Evolutionary conservation across 2,329 filamentous ascomycete species (phyloP).

Genomic region (Trichophyton rubrum): DNA sequence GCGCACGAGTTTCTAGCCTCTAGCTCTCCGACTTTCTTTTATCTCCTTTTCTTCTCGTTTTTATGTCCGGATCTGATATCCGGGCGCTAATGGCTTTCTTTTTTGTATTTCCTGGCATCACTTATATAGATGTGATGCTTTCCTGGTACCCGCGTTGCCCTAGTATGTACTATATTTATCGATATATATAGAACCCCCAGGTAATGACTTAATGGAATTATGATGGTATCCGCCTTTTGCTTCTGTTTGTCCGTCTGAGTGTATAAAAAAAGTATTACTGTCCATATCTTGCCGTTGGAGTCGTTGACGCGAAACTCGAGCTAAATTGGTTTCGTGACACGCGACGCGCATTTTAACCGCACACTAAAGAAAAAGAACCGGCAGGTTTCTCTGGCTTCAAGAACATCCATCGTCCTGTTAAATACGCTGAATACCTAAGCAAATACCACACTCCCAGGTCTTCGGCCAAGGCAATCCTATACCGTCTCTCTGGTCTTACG

Average conservation of each 20-base stretch:
- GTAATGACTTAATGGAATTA: background rate
- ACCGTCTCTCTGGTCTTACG: background rate
- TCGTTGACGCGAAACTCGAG: background rate
- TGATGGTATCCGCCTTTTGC: background rate
- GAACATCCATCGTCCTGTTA: background rate
- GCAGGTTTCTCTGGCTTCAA: background rate
- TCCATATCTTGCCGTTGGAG: background rate
- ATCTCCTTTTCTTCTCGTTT: background rate
- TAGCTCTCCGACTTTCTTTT: background rate
- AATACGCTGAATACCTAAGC: background rate
- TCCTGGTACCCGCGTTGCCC: background rate
- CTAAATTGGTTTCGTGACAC: conserved; percentile 2
- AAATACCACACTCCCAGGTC: background rate
- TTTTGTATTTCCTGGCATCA: background rate
- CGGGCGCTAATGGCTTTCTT: background rate
- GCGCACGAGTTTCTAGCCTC: background rate
- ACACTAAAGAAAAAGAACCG: background rate
- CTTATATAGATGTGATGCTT: background rate
- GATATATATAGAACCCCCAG: background rate
- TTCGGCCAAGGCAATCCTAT: background rate
- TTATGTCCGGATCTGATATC: background rate
- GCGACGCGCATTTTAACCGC: background rate
- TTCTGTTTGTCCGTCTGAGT: background rate
- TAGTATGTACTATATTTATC: background rate
- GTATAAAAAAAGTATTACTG: too few species aligned